Evolutionary conservation across 108 stramenopile genomes (phyloP), one percentile per base, ranked within the genome.

Genomic region (Fistulifera pelliculosa): DNA sequence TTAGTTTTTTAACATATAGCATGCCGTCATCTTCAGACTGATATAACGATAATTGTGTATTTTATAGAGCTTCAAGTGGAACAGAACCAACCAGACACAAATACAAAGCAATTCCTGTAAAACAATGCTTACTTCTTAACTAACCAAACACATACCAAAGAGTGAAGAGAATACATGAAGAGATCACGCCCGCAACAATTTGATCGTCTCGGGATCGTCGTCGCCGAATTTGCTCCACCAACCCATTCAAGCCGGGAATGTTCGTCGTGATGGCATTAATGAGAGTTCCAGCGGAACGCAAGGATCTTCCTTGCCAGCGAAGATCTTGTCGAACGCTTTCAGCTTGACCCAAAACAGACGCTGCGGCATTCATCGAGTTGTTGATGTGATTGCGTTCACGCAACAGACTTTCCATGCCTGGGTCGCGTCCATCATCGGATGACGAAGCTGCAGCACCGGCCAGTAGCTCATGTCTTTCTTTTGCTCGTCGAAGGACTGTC

Each of bases 121-220:
- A 21, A 17, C 44, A 45, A 21, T 5, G 19, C 16, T 11, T 45
- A 8, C 7, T 6, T 45, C 21, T 45, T 22, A 3, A 22, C 16
- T 62, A 89, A 22, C 81, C 79, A 61, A 92, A 85, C 58, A 92
- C 18, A 74, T 92, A 92, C 86, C 86, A 92, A 54, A 92, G 59
- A 0, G 82, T 86, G 51, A 92, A 87, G 26, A 87, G 63, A 51
- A 87, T 79, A 58, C 90, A 92, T 22, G 68, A 73, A n/a, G 90
- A 81, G 56, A 92, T 85, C 15, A 87, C 84, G 13, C 81, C 90
- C 35, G 81, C 72, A 8, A 92, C 71, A 69, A 92, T 74, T 71
- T 57, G 76, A 64, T 92, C 85, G 68, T 92, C 90, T 52, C 68
- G 61, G 24, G 75, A 72, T 64, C 81, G 68, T 66, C 77, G 82